Conservation (phyloP, 306 rosid genomes). For the Glycine soja region DNA sequence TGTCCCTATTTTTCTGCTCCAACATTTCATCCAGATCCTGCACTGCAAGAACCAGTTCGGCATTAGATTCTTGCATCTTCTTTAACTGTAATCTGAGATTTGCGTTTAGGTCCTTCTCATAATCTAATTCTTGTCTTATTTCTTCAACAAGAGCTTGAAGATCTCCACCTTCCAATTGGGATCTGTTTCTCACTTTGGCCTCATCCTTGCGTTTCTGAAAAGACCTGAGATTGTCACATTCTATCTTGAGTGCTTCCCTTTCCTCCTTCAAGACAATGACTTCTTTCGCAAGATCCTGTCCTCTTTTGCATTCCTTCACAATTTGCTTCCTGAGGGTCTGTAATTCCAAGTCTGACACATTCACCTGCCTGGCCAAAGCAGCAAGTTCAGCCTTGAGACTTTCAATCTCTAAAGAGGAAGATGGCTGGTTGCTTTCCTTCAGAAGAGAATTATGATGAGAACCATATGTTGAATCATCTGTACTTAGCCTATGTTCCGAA, state of each 20-base stretch:
- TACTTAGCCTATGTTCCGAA: slow-evolving; percentile 65
- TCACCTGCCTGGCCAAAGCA: slow-evolving; percentile 77
- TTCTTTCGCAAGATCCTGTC: slow-evolving; percentile 79
- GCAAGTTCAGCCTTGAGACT: slow-evolving; percentile 78
- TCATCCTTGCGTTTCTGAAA: slow-evolving; percentile 65
- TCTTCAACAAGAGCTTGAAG: slow-evolving; percentile 71
- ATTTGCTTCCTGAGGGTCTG: slow-evolving; percentile 94
- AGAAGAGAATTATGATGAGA: slow-evolving; percentile 55
- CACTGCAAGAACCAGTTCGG: slow-evolving; percentile 83
- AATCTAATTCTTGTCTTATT: slow-evolving; percentile 76
- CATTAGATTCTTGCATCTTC: slow-evolving; percentile 91
- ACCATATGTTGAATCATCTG: slow-evolving; percentile 59
- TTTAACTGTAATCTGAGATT: slow-evolving; percentile 81
- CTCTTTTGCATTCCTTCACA: slow-evolving; percentile 85
- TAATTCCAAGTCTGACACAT: slow-evolving; percentile 87
- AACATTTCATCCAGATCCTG: slow-evolving; percentile 83
- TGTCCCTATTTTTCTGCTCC: slow-evolving; percentile 70
- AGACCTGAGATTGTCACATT: slow-evolving; percentile 73
- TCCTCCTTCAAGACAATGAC: slow-evolving; percentile 79
- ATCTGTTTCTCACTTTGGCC: slow-evolving; percentile 60
- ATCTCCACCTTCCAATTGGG: slow-evolving; percentile 70
- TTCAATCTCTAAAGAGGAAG: slow-evolving; percentile 63
- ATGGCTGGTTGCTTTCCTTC: slow-evolving; percentile 53
- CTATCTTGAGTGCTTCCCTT: slow-evolving; percentile 69
- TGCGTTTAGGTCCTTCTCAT: slow-evolving; percentile 78